Percentiles rank a stretch among this genome's conserved stretches.
Conservation (phyloP, 768 basidiomycete species). For the Pleurotus ostreatus region DNA sequence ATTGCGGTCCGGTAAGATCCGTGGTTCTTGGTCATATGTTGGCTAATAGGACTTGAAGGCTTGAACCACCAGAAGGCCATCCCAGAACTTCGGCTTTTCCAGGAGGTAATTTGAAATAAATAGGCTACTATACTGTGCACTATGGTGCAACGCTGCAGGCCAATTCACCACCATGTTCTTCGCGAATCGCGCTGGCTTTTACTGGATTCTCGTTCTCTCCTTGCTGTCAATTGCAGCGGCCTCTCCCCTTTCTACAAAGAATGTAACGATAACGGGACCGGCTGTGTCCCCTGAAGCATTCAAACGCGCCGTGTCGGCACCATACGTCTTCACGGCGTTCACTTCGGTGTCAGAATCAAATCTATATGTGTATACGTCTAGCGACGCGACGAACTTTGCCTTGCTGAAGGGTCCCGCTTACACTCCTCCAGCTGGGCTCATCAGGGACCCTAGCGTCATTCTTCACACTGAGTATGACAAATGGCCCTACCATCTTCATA, state of each 20-base stretch:
- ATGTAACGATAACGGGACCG: constrained; percentile 11
- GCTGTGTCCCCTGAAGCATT: constrained; percentile 23
- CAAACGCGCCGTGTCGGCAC: constrained; percentile 25
- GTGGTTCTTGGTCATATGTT: no score
- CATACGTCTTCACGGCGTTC: constrained; percentile 31
- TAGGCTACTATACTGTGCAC: no score
- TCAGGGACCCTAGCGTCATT: constrained; percentile 30
- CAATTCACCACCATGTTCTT: no score
- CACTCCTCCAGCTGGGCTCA: constrained; percentile 29
- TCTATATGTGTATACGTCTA: constrained; percentile 29
- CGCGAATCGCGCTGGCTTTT: no score
- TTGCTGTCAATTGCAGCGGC: not conserved
- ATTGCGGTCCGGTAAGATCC: no score
- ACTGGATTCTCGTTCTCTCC: not conserved
- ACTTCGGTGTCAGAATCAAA: constrained; percentile 30
- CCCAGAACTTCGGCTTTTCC: no score
- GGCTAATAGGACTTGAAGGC: no score
- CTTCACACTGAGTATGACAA: constrained; percentile 27
- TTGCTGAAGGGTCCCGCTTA: constrained; percentile 30
- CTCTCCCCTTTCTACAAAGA: not conserved
- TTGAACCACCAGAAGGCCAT: no score
- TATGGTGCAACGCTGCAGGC: no score
- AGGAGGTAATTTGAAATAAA: no score
- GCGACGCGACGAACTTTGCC: constrained; percentile 26
- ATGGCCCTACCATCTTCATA: not conserved